Base-by-base conservation (phyloP, 1,284 basidiomycete genomes). In the Tilletia walkeri region DNA sequence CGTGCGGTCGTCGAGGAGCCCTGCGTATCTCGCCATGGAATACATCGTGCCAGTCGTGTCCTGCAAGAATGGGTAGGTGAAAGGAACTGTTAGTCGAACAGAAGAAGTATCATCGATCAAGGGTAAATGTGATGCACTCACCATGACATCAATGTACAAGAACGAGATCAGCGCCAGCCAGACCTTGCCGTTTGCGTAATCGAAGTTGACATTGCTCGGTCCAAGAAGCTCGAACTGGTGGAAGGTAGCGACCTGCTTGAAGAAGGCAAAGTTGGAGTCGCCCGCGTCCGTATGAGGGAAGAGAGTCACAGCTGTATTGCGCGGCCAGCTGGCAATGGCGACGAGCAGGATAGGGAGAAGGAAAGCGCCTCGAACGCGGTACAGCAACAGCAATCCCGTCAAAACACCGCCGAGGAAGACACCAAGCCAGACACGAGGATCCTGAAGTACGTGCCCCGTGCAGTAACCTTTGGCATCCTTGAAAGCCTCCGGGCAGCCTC, bases 11-110 rank as follows among this genome's bases (percentile, higher is more conserved):
- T 94, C 90, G 70, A 92, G 91, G 12, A 95, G 88, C 30, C 91
- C 91, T n/a, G 93, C 92, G 76, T 94, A 93, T 80, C 91, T 92
- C 67, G 92, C 91, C 93, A 95, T 94, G 56, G 93, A 90, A 84
- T 93, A 93, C 12, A 94, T 85, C 1, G 93, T 94, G 80, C 92
- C 91, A 65, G 87, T 89, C 36, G 79, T 81, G 76, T 81, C 80
- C 24, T 34, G 34, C 30, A 41, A 49, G 48, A 14, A 49, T 49
- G 12, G 48, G 2, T 49, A 12, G 2, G 2, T 1, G n/a, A 49
- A 49, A 49, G n/a, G 2, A 49, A 30, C 24, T 30, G 24, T 30
- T 30, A 30, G 24, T 30, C 24, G 24, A 30, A 2, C 24, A 30
- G 41, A 45, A 45, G 41, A 7, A 45, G 41, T 14, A 45, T 45